phyloP scores from a whole-genome alignment of 2,329 filamentous ascomycete species.

The Phialophora macrospora region DNA sequence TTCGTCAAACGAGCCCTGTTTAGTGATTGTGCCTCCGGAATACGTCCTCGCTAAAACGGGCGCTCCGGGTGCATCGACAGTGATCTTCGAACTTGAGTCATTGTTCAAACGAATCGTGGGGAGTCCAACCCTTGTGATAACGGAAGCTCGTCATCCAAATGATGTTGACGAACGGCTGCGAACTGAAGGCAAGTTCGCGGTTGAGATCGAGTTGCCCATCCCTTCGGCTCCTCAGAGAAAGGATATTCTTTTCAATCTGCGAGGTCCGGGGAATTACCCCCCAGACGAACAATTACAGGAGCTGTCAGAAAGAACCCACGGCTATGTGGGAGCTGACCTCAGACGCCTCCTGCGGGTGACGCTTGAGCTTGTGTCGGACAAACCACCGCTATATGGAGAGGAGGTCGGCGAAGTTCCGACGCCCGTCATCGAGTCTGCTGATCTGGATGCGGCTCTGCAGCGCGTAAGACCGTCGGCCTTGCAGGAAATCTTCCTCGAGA shows the following conservation, averaged over 20 bases:
- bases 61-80: conserved; percentile 43
- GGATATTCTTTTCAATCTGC: conserved; percentile 72
- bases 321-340: conserved; percentile 81
- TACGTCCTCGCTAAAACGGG: conserved; percentile 23
- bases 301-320: conserved; percentile 78
- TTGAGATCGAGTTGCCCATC: conserved; percentile 74
- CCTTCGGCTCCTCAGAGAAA: conserved; percentile 73
- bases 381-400: not conserved
- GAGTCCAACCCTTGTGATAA: conserved; percentile 72
- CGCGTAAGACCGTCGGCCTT: conserved; percentile 81
- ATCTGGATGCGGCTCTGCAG: conserved; percentile 69
- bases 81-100: conserved; percentile 49
- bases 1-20: conserved; percentile 42
- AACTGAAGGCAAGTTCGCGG: conserved; percentile 66
- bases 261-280: conserved; percentile 54
- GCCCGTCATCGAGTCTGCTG: conserved; percentile 47
- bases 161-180: conserved; percentile 74
- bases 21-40: conserved; percentile 30
- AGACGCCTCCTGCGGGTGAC: conserved; percentile 65
- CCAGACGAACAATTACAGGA: conserved; percentile 60
- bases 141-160: conserved; percentile 72
- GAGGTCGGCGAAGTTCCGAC: not conserved
- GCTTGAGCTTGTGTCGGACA: conserved; percentile 29
- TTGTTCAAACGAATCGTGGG: conserved; percentile 46
- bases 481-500: conserved; percentile 86